These are phyloP conservation scores for Fraxinus baroniana DNA, from an alignment of 305 asterid species.

Conservation along the genomic window DNA sequence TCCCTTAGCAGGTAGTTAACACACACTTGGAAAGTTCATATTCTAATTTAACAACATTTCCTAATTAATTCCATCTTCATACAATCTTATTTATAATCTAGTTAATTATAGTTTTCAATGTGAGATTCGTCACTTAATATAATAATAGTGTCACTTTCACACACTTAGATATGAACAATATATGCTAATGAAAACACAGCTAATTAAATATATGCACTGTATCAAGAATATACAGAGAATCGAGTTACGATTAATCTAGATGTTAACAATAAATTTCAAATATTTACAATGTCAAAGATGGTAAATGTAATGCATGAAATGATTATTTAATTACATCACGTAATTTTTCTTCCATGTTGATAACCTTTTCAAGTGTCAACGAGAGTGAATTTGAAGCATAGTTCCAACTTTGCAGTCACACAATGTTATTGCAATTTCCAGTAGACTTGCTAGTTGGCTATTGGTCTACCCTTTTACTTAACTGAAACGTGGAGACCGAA, in stretches of 20 bases:
- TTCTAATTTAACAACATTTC: neutral
- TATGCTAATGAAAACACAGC: neutral
- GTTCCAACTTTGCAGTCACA: neutral
- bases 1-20: conserved; percentile 27
- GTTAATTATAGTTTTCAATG: neutral
- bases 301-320: neutral
- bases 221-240: too few relatives aligned
- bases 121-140: neutral
- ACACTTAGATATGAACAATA: neutral
- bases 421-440: neutral
- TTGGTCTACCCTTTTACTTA: neutral
- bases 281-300: neutral
- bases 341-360: neutral
- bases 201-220: neutral
- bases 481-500: conserved; percentile 34
- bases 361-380: conserved; percentile 1
- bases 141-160: neutral
- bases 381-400: conserved; percentile 36
- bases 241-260: neutral
- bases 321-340: neutral
- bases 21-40: conserved; percentile 19
- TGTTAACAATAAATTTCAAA: neutral
- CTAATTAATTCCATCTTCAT: neutral
- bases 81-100: neutral
- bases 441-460: neutral